phyloP scores from a whole-genome alignment of 1,284 basidiomycete genomes.

The Apiotrichum gracile region DNA sequence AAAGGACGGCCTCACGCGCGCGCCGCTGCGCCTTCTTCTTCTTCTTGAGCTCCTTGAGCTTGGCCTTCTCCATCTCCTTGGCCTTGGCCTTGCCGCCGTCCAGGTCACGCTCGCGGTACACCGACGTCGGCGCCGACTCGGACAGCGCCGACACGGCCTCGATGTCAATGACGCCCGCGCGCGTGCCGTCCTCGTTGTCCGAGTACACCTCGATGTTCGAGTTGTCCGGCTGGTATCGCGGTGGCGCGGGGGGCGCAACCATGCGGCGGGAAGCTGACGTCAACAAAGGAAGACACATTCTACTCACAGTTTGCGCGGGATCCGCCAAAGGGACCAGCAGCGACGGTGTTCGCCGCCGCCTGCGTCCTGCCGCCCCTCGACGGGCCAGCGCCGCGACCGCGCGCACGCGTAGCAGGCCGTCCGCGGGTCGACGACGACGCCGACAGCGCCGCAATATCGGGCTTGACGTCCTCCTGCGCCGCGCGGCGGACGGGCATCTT shows the following conservation, averaged over 20 bases:
- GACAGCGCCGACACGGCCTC: constrained; percentile 72
- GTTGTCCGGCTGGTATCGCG: constrained; percentile 6
- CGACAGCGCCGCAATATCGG: constrained; percentile 1
- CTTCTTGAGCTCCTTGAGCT: constrained; percentile 29
- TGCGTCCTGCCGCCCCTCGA: background rate
- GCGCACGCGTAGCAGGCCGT: constrained; percentile 1
- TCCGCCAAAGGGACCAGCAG: constrained; percentile 17
- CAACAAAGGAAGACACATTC: background rate
- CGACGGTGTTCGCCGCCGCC: constrained; percentile 1
- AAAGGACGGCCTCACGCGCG: constrained; percentile 7
- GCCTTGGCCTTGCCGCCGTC: constrained; percentile 39
- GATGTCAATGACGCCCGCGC: constrained; percentile 69
- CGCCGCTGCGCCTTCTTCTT: constrained; percentile 18
- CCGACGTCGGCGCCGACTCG: constrained; percentile 79
- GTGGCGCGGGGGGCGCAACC: constrained; percentile 9
- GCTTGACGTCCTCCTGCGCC: constrained; percentile 16
- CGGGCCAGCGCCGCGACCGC: background rate
- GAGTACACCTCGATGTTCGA: constrained; percentile 54
- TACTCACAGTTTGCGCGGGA: constrained; percentile 1
- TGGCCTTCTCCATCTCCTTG: constrained; percentile 42
- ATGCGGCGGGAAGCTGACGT: constrained; percentile 5
- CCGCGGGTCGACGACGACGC: background rate
- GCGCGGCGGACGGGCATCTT: constrained; percentile 37
- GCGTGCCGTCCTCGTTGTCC: constrained; percentile 80
- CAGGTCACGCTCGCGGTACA: constrained; percentile 51